Conservation (phyloP, 1,284 basidiomycete species). For the Gymnopus androsaceus region DNA sequence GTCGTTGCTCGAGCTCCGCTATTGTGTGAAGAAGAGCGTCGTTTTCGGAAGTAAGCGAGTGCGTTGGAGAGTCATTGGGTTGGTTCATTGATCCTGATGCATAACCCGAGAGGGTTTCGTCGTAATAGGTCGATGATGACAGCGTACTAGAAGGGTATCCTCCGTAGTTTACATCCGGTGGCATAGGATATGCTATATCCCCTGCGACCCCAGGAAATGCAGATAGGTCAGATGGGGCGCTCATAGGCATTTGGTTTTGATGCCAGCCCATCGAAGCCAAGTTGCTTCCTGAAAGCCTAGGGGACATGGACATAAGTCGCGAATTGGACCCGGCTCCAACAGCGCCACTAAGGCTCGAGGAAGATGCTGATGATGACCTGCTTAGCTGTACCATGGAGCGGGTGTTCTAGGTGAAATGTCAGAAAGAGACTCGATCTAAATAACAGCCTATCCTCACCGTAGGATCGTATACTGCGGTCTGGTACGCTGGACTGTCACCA, state of each 20-base stretch:
- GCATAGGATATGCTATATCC: background rate
- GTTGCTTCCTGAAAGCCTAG: background rate
- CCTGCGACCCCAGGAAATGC: conserved; percentile 4
- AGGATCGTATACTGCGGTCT: conserved; percentile 19
- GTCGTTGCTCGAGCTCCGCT: conserved; percentile 13
- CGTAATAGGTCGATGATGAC: conserved; percentile 7
- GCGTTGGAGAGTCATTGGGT: background rate
- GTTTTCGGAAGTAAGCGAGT: background rate
- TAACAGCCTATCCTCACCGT: conserved; percentile 7
- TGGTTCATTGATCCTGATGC: background rate
- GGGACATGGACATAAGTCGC: background rate
- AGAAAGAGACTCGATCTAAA: background rate
- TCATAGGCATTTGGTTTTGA: background rate
- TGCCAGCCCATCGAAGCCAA: conserved; percentile 7
- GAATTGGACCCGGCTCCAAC: conserved; percentile 36
- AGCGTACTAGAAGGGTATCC: conserved; percentile 1
- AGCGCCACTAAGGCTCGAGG: conserved; percentile 50
- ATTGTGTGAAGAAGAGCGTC: conserved; percentile 22
- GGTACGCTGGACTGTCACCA: conserved; percentile 32
- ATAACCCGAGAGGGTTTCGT: background rate
- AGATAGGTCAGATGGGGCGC: background rate
- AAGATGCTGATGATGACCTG: conserved; percentile 8
- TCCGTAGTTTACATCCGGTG: background rate
- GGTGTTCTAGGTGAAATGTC: background rate
- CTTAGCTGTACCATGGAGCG: background rate